A percentile compares a stretch with the other conserved stretches of the same genome.
Conservation (phyloP, 1,139 yeast species). For the Debaryomyces coudertii region DNA sequence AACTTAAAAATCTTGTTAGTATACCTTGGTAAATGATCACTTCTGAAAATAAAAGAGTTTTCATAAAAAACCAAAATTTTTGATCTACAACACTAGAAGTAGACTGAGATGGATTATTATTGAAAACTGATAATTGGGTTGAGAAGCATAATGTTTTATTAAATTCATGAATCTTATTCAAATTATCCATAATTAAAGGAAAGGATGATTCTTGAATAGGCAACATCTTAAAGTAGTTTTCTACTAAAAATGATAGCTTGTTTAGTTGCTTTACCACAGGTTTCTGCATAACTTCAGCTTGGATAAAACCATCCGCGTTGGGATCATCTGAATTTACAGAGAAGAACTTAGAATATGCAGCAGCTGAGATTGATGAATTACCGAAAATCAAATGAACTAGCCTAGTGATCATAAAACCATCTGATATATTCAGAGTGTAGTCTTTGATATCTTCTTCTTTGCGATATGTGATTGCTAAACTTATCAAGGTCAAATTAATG, state of each 20-base stretch:
- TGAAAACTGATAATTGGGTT: conserved; percentile 28
- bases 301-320: conserved; percentile 19
- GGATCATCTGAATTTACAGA: conserved; percentile 13
- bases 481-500: conserved; percentile 33
- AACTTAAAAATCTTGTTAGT: conserved; percentile 38
- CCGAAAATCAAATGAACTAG: conserved; percentile 15
- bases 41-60: conserved; percentile 52
- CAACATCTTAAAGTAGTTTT: conserved; percentile 32
- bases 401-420: conserved; percentile 24
- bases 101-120: conserved; percentile 21
- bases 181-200: conserved; percentile 24
- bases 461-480: conserved; percentile 35
- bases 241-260: conserved; percentile 50
- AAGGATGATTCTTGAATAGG: conserved; percentile 21
- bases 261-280: conserved; percentile 57
- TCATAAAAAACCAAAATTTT: conserved; percentile 43
- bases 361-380: conserved; percentile 6
- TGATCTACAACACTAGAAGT: conserved; percentile 19
- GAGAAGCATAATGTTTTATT: conserved; percentile 29
- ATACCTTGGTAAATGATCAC: conserved; percentile 61
- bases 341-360: conserved; percentile 26
- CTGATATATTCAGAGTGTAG: conserved; percentile 30
- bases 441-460: conserved; percentile 25
- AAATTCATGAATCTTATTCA: conserved; percentile 29
- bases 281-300: conserved; percentile 24